phyloP scores from a whole-genome alignment of 2,329 filamentous ascomycete species.

The Arachnomyces sp. region DNA sequence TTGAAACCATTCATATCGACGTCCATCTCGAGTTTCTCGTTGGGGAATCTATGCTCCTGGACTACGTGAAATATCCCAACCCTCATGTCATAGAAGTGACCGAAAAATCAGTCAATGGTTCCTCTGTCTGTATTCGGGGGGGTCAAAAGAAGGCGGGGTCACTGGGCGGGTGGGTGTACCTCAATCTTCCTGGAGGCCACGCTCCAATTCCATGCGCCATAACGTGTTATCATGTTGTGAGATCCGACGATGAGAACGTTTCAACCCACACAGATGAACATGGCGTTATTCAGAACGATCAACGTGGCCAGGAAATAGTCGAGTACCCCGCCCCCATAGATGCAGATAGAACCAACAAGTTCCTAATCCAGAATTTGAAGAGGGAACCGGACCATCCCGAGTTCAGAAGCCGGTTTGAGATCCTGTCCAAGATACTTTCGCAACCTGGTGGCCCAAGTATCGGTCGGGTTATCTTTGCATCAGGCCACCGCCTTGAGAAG shows the following conservation, averaged over 20 bases:
- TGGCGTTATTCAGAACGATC: background rate
- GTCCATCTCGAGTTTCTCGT: conserved; percentile 1
- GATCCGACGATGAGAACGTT: background rate
- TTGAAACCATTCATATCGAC: background rate
- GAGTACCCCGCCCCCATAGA: background rate
- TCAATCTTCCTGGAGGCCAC: background rate
- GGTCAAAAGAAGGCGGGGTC: background rate
- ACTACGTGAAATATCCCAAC: too few relatives aligned
- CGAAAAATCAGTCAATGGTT: too few relatives aligned
- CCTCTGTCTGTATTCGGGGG: too few relatives aligned
- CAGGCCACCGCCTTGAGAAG: background rate
- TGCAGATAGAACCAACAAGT: background rate
- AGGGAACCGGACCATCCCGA: background rate
- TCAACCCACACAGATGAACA: background rate
- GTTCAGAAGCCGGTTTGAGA: background rate
- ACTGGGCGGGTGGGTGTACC: background rate
- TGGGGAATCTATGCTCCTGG: conserved; percentile 1
- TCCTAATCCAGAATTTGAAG: background rate
- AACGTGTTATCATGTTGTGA: conserved; percentile 2
- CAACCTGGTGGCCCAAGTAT: too few relatives aligned
- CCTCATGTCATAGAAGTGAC: too few relatives aligned
- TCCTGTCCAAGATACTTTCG: background rate
- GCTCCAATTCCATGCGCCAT: background rate
- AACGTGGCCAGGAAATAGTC: background rate
- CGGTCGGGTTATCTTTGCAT: background rate